A percentile compares a stretch with the other conserved stretches of the same genome.
Evolutionary conservation across 1,139 yeast genomes (phyloP).

Genomic region (Candida sojae): DNA sequence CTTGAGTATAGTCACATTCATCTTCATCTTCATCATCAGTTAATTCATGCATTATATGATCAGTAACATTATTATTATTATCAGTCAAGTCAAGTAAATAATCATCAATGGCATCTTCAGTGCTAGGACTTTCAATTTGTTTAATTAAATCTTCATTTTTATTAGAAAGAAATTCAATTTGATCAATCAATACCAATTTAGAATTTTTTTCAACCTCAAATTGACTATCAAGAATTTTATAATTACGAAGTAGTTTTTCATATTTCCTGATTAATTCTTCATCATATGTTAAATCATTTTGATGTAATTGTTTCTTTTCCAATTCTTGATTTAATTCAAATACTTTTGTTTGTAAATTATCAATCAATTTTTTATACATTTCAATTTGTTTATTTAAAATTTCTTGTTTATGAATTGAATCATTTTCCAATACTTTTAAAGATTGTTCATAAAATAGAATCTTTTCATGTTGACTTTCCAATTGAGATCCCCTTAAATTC

Average conservation of each 20-base stretch:
- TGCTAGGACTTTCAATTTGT: conserved; percentile 8
- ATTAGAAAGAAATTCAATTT: conserved; percentile 50
- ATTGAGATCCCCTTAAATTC: conserved; percentile 16
- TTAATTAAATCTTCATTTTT: conserved; percentile 32
- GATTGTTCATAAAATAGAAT: conserved; percentile 22
- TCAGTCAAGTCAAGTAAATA: conserved; percentile 8
- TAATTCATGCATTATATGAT: conserved; percentile 26
- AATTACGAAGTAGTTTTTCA: conserved; percentile 36
- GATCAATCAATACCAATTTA: conserved; percentile 54
- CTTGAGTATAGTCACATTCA: conserved; percentile 16
- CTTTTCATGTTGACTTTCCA: conserved; percentile 22
- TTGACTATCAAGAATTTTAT: conserved; percentile 40
- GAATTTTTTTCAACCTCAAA: conserved; percentile 52
- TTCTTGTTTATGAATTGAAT: conserved; percentile 27
- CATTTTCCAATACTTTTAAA: conserved; percentile 22
- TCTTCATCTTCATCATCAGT: conserved; percentile 23
- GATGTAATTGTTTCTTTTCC: conserved; percentile 10
- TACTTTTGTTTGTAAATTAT: conserved; percentile 32
- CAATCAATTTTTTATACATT: conserved; percentile 32
- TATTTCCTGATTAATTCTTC: conserved; percentile 23
- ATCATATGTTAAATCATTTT: not conserved
- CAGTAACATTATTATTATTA: conserved; percentile 8
- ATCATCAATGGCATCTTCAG: conserved; percentile 7
- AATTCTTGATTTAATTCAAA: conserved; percentile 26
- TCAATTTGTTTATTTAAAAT: conserved; percentile 30